Percentiles rank a stretch among this genome's conserved stretches.
These are phyloP conservation scores for Pseudomassariella vexata DNA, from an alignment of 2,329 filamentous ascomycete genomes.

Conservation along the genomic window DNA sequence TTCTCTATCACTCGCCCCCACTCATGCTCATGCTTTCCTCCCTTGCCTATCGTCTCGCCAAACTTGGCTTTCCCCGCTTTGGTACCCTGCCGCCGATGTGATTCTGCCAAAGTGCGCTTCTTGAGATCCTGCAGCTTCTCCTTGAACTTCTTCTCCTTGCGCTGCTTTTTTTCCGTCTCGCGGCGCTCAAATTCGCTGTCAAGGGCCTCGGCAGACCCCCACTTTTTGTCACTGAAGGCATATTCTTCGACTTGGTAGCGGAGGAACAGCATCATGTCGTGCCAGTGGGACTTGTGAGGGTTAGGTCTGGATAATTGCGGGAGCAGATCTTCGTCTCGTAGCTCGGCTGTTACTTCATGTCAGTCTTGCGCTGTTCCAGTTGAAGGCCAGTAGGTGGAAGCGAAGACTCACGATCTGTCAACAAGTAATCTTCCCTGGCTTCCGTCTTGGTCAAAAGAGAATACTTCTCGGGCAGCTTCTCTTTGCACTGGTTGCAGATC, in stretches of 20 bases:
- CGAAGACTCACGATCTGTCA: slow-evolving; percentile 72
- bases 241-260: slow-evolving; percentile 93
- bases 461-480: slow-evolving; percentile 86
- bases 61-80: slow-evolving; percentile 54
- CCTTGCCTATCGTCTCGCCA: slow-evolving; percentile 66
- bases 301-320: slow-evolving; percentile 88
- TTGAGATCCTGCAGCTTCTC: slow-evolving; percentile 85
- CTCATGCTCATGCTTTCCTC: slow-evolving; percentile 79
- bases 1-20: slow-evolving; percentile 70
- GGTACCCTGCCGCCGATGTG: slow-evolving; percentile 68
- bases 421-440: slow-evolving; percentile 86
- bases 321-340: slow-evolving; percentile 81
- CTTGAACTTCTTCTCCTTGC: slow-evolving; percentile 89
- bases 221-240: slow-evolving; percentile 75
- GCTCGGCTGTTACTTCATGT: slow-evolving; percentile 56
- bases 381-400: slow-evolving; percentile 4
- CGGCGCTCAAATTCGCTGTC: slow-evolving; percentile 84
- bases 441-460: slow-evolving; percentile 95
- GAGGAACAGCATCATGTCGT: slow-evolving; percentile 97
- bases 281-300: slow-evolving; percentile 92
- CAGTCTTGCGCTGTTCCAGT: too few species aligned
- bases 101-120: slow-evolving; percentile 86
- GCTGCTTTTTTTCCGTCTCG: slow-evolving; percentile 71
- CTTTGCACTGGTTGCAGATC: slow-evolving; percentile 82
- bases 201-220: slow-evolving; percentile 79